Base-by-base conservation (phyloP, 2,329 filamentous ascomycete species). In the Cladophialophora yegresii region DNA sequence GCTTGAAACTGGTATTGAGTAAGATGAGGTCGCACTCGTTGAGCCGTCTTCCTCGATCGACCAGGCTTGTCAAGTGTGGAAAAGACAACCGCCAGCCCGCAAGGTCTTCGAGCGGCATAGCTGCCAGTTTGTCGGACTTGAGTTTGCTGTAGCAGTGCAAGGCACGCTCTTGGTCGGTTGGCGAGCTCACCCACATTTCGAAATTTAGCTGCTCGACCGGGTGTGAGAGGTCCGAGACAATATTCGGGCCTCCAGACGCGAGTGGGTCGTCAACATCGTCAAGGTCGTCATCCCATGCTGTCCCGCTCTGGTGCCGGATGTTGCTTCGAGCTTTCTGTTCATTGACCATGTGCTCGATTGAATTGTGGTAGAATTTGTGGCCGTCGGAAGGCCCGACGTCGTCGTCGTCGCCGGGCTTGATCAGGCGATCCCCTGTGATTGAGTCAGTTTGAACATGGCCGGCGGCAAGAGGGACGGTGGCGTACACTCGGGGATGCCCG, bases 401-500 rank as follows among this genome's bases (percentile, higher is more conserved):
- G 16, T 54, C 32, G 12, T 67, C 59, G 47, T 63, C 65, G 26
- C 49, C 28, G 28, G 55, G 54, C 56, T 64, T 68, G 50, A 63
- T 63, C 53, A 68, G 20, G 5, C 64, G 58, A 47, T 66, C 66
- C 66, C 65, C 65, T 69, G 12, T 8, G n/a, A n/a, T 49, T 13
- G 45, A 36, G 33, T 67, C 20, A 65, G 56, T 55, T 43, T 54
- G 33, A 16, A 30, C 22, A 40, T 40, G 13, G 36, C 13, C n/a
- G 23, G 57, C 5, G 22, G 7, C n/a, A 58, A 20, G 32, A 23
- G 9, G 20, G 13, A 43, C 7, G 58, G 45, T 13, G 22, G 32
- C 80, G 78, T 74, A 85, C 83, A 84, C 64, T 80, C 76, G 30
- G 81, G 80, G 65, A 85, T 80, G 4, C 80, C 78, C 67, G 79